These are phyloP conservation scores for Aspergillus flavus DNA, from an alignment of 2,329 filamentous ascomycete species.

Conservation along the genomic window DNA sequence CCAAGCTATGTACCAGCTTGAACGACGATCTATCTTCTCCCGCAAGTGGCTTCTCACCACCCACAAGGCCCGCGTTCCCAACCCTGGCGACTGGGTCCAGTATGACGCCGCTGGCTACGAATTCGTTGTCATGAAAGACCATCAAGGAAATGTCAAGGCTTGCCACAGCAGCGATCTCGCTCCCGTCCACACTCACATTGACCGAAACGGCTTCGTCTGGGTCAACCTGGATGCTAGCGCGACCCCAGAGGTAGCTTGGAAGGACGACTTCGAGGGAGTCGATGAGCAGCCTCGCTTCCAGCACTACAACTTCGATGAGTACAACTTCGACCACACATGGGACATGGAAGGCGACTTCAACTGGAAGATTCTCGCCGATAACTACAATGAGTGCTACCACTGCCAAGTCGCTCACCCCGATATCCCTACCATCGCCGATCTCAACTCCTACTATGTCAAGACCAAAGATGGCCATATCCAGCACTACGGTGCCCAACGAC, in stretches of 20 bases:
- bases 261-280: conserved; percentile 54
- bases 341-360: conserved; percentile 61
- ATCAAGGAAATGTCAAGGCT: conserved; percentile 56
- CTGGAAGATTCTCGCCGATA: conserved; percentile 65
- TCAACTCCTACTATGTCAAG: conserved; percentile 57
- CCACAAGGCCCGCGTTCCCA: conserved; percentile 50
- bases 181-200: conserved; percentile 57
- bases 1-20: conserved; percentile 55
- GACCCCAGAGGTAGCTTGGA: conserved; percentile 54
- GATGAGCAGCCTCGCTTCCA: conserved; percentile 53
- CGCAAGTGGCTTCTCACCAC: conserved; percentile 51
- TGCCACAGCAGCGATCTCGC: conserved; percentile 63
- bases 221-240: conserved; percentile 57
- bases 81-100: conserved; percentile 59
- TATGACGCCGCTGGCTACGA: conserved; percentile 61
- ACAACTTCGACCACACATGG: conserved; percentile 54
- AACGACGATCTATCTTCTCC: conserved; percentile 60
- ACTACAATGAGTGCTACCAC: conserved; percentile 58
- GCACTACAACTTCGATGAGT: conserved; percentile 52
- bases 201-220: conserved; percentile 60
- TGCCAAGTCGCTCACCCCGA: conserved; percentile 26
- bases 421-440: conserved; percentile 50
- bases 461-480: conserved; percentile 53
- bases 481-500: conserved; percentile 45
- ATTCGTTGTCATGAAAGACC: conserved; percentile 57